Evolutionary conservation across 1,139 yeast genomes (phyloP).

Genomic region (Taphrina pruni): DNA sequence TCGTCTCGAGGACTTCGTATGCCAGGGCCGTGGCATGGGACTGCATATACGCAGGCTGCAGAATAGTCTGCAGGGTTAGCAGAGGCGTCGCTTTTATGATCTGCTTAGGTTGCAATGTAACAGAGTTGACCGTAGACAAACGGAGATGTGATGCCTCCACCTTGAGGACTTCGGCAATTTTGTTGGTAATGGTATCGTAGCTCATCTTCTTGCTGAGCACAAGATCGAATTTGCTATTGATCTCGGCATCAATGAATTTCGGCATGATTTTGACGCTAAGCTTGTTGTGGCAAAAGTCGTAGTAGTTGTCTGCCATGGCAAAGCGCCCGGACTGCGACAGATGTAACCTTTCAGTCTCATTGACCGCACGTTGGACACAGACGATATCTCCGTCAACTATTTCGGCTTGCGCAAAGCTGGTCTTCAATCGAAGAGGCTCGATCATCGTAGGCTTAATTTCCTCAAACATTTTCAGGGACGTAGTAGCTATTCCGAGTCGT

Average conservation of each 20-base stretch:
- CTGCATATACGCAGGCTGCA: constrained; percentile 54
- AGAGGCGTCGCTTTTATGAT: constrained; percentile 49
- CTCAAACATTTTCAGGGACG: constrained; percentile 63
- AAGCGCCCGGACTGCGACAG: constrained; percentile 46
- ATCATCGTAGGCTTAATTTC: constrained; percentile 72
- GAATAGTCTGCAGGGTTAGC: constrained; percentile 56
- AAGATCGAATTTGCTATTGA: constrained; percentile 57
- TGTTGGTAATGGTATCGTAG: constrained; percentile 65
- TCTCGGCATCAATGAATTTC: constrained; percentile 54
- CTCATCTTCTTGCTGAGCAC: constrained; percentile 72
- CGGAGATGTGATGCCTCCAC: constrained; percentile 70
- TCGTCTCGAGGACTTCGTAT: constrained; percentile 77
- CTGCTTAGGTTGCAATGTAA: constrained; percentile 52
- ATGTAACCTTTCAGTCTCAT: constrained; percentile 45
- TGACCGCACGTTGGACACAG: constrained; percentile 58
- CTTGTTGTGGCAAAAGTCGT: constrained; percentile 69
- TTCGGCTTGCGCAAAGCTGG: constrained; percentile 67
- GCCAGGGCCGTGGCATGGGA: constrained; percentile 52
- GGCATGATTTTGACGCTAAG: constrained; percentile 65
- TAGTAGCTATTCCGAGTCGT: constrained; percentile 56
- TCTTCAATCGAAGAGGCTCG: constrained; percentile 57
- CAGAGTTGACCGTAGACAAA: constrained; percentile 58
- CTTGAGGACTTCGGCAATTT: constrained; percentile 61
- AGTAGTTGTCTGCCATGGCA: constrained; percentile 60
- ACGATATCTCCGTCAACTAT: constrained; percentile 80